These are phyloP conservation scores for Alopecurus myosuroides DNA, from an alignment of 176 grass and related monocot species.

Conservation along the genomic window DNA sequence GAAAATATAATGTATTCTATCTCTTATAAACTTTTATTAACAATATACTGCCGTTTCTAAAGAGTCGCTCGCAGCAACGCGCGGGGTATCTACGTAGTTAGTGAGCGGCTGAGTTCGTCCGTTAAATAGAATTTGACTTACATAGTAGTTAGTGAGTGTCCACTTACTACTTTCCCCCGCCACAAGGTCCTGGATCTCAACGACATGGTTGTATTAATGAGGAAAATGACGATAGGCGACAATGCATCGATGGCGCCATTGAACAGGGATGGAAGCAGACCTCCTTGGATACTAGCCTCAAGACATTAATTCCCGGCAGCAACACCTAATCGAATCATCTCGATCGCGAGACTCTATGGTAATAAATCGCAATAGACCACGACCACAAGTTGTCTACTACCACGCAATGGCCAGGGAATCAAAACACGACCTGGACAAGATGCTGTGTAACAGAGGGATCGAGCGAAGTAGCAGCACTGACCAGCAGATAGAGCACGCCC, in stretches of 20 bases:
- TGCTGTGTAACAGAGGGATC: neutral
- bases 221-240: neutral
- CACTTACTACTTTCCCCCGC: too few relatives aligned
- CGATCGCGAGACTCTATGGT: too few relatives aligned
- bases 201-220: neutral
- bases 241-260: neutral
- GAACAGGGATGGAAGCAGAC: neutral
- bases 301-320: neutral
- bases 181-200: neutral
- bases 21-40: too few relatives aligned
- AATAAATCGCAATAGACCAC: too few relatives aligned
- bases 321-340: neutral
- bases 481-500: constrained; percentile 39
- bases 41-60: too few relatives aligned
- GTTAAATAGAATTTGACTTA: too few relatives aligned
- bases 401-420: neutral
- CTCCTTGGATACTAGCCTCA: neutral
- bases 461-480: neutral
- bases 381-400: neutral
- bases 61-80: too few relatives aligned
- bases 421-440: neutral
- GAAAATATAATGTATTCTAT: too few relatives aligned
- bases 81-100: too few relatives aligned
- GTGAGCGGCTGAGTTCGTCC: too few relatives aligned
- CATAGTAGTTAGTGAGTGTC: too few relatives aligned